These are phyloP conservation scores for Aristolochia fimbriata DNA, from an alignment of 164 flowering plant species.

Conservation along the genomic window DNA sequence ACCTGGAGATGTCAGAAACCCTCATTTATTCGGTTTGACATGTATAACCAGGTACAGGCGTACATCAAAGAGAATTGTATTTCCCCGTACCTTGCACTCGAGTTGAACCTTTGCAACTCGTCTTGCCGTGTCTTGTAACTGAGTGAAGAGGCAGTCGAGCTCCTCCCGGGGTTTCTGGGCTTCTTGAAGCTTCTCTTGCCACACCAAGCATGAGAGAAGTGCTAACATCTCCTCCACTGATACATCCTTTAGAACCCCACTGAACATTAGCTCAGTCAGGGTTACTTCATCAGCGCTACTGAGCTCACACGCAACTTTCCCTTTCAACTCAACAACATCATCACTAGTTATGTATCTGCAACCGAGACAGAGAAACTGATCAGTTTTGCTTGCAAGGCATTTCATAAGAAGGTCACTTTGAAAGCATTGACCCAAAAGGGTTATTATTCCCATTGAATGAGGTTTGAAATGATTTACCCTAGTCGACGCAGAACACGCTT, in stretches of 20 bases:
- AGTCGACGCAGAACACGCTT: slow-evolving; percentile 83
- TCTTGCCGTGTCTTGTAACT: slow-evolving; percentile 85
- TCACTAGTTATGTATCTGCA: slow-evolving; percentile 79
- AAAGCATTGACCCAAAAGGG: too few relatives aligned
- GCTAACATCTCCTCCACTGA: slow-evolving; percentile 87
- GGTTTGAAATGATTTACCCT: slow-evolving; percentile 37
- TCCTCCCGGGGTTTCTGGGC: slow-evolving; percentile 89
- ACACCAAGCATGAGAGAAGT: slow-evolving; percentile 94
- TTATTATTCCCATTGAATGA: too few relatives aligned
- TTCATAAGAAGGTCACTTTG: too few relatives aligned
- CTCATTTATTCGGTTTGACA: background rate
- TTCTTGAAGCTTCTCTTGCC: slow-evolving; percentile 94
- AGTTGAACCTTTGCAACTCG: slow-evolving; percentile 83
- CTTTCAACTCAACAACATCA: slow-evolving; percentile 89
- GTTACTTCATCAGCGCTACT: slow-evolving; percentile 97
- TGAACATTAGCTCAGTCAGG: slow-evolving; percentile 85
- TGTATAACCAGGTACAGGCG: too few relatives aligned
- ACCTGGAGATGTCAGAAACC: slow-evolving; percentile 33
- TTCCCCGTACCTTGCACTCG: slow-evolving; percentile 69
- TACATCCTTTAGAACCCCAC: slow-evolving; percentile 74
- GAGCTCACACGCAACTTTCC: slow-evolving; percentile 95
- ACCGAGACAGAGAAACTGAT: background rate
- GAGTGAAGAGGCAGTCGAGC: slow-evolving; percentile 72
- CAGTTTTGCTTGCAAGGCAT: background rate
- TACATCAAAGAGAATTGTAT: background rate